Base-by-base conservation (phyloP, 2,329 filamentous ascomycete genomes). In the Trichoderma pleuroti region DNA sequence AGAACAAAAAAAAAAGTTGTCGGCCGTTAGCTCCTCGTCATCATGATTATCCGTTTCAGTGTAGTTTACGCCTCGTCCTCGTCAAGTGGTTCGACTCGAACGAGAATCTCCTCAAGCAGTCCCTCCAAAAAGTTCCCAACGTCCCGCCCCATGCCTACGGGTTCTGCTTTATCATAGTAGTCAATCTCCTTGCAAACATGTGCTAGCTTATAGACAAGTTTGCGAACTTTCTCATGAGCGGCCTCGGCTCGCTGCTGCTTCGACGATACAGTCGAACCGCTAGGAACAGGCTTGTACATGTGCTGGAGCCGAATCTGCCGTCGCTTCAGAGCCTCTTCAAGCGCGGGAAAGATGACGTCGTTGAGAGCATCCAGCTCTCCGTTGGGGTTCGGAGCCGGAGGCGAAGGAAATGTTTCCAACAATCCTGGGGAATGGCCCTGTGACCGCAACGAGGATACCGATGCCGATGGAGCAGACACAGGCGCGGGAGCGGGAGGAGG, bases 131-230 rank as follows among this genome's bases (percentile, higher is more conserved):
- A 97, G 1, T 92, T 93, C 57, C 90, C 90, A 2, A 97, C 94
- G 30, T 95, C 94, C 57, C 93, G 91, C 0, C 94, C 95, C 95
- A 98, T 98, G 1, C 94, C 93, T 12, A 98, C 93, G 7, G 94
- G 93, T 75, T 93, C 92, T 56, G 90, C 88, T 79, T 91, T 92
- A 81, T 99, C 96, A 81, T 91, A 92, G 73, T 92, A 88, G 80
- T 99, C 95, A 76, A 99, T 93, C 79, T 97, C 94, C 77, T 91
- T 91, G 81, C 97, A 97, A 28, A 95, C 86, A 72, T 92, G 89
- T 2, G 91, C 92, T 34, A 97, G 86, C 78, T 97, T 97, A 74
- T 91, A 91, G 14, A 97, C 93, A 32, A 97, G 85, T 77, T 90
- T 89, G 74, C 92, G 87, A 54, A 98, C 86, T 79, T 92, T 92